Evolutionary conservation across 768 basidiomycete species (phyloP).

Genomic region (Calocybe gangraenosa): DNA sequence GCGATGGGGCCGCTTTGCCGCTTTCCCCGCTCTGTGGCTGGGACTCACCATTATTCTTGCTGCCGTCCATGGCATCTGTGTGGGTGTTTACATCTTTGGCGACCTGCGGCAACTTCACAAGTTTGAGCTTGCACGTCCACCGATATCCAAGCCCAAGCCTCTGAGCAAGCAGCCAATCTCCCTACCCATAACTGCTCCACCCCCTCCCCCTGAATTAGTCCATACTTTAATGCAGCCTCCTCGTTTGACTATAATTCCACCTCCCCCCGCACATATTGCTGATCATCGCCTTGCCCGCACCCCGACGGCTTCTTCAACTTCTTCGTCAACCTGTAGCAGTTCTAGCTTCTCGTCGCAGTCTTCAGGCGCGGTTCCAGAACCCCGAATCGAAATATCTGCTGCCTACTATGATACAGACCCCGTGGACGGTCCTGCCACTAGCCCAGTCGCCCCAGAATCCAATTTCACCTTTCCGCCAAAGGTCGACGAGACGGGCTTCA

Average conservation of each 20-base stretch:
- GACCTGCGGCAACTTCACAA: constrained; percentile 74
- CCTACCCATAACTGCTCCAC: constrained; percentile 16
- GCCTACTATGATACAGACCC: constrained; percentile 37
- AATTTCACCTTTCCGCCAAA: constrained; percentile 17
- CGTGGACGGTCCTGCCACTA: constrained; percentile 28
- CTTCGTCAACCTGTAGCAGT: constrained; percentile 21
- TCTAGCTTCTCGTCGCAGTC: constrained; percentile 16
- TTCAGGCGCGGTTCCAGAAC: constrained; percentile 15
- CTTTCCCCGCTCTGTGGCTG: constrained; percentile 68
- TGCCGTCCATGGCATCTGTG: constrained; percentile 68
- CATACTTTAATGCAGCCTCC: constrained; percentile 16
- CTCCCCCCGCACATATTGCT: constrained; percentile 23
- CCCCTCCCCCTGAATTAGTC: constrained; percentile 16
- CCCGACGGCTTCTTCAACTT: constrained; percentile 15
- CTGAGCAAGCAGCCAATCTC: constrained; percentile 24
- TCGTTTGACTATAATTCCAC: constrained; percentile 23
- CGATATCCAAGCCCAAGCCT: constrained; percentile 49
- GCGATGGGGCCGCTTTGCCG: constrained; percentile 55
- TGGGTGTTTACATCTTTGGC: constrained; percentile 77
- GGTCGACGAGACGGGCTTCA: background rate
- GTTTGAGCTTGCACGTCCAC: constrained; percentile 71
- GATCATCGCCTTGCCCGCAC: constrained; percentile 19
- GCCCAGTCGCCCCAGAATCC: constrained; percentile 19
- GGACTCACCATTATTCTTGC: constrained; percentile 60
- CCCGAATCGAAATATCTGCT: constrained; percentile 36